Evolutionary conservation across 164 flowering plant species (phyloP).

Genomic region (Brasenia schreberi): DNA sequence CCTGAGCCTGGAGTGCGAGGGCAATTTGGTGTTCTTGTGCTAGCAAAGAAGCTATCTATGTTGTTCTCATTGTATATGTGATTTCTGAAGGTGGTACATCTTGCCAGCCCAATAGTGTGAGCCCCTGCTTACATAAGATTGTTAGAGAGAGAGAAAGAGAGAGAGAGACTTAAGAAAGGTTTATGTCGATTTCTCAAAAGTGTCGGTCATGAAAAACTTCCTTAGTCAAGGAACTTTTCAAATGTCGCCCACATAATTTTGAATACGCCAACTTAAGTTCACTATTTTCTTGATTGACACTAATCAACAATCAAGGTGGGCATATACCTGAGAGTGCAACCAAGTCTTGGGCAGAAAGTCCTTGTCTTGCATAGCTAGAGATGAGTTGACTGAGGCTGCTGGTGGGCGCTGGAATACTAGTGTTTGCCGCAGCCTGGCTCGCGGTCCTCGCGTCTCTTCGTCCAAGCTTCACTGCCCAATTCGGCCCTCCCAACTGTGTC

Average conservation of each 20-base stretch:
- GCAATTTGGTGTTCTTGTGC: not conserved
- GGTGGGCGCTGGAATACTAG: slow-evolving; percentile 18
- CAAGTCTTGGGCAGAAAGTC: slow-evolving; percentile 23
- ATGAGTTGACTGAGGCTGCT: slow-evolving; percentile 13
- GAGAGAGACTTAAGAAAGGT: not conserved
- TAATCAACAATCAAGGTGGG: too few species aligned
- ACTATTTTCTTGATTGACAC: too few species aligned
- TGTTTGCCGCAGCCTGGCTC: slow-evolving; percentile 15
- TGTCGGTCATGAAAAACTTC: too few species aligned
- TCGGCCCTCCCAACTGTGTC: slow-evolving; percentile 28
- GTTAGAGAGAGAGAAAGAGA: not conserved
- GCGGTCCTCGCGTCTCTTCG: slow-evolving; percentile 37
- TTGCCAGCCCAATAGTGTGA: slow-evolving; percentile 1
- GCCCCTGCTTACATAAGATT: not conserved
- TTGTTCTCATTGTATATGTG: slow-evolving; percentile 1
- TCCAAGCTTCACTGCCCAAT: slow-evolving; percentile 39
- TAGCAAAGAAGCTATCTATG: not conserved
- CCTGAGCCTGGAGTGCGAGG: not conserved
- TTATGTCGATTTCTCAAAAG: too few species aligned
- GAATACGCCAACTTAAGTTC: too few species aligned
- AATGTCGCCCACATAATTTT: too few species aligned
- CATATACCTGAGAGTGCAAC: slow-evolving; percentile 35
- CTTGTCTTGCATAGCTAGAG: slow-evolving; percentile 15
- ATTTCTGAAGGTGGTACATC: slow-evolving; percentile 1
- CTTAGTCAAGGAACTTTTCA: too few species aligned